Evolutionary conservation across 2,329 filamentous ascomycete species (phyloP).

Genomic region (Periconia sp.): DNA sequence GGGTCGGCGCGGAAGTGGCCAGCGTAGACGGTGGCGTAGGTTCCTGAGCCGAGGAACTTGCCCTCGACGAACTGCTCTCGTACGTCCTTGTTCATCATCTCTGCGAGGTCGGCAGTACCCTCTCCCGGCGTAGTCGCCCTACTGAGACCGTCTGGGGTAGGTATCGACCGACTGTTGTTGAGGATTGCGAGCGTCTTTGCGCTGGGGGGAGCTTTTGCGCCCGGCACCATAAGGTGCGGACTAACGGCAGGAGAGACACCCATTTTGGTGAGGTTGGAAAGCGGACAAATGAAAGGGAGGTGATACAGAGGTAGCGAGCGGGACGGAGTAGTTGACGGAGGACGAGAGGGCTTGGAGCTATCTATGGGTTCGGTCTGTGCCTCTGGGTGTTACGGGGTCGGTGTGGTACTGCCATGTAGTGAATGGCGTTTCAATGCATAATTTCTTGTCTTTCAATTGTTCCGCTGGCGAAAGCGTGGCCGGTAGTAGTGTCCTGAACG

Average conservation of each 20-base stretch:
- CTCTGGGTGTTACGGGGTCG: not conserved
- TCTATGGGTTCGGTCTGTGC: not conserved
- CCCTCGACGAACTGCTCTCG: slow-evolving; percentile 93
- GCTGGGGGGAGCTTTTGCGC: slow-evolving; percentile 10
- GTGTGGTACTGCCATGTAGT: too few species aligned
- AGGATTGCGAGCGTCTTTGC: slow-evolving; percentile 38
- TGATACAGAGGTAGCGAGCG: not conserved
- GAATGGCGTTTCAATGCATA: too few species aligned
- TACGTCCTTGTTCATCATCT: slow-evolving; percentile 52
- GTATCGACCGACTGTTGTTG: slow-evolving; percentile 19
- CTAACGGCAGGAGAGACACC: slow-evolving; percentile 30
- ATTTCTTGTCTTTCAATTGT: too few species aligned
- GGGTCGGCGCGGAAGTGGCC: slow-evolving; percentile 77
- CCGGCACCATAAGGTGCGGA: slow-evolving; percentile 28
- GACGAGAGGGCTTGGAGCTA: not conserved
- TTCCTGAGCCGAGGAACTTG: slow-evolving; percentile 92
- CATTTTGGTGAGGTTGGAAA: slow-evolving; percentile 10
- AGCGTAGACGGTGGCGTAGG: slow-evolving; percentile 93
- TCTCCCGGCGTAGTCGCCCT: slow-evolving; percentile 20
- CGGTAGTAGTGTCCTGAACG: too few species aligned
- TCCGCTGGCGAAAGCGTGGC: too few species aligned
- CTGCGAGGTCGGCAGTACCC: slow-evolving; percentile 44
- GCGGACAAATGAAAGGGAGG: not conserved
- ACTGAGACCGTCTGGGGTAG: slow-evolving; percentile 14
- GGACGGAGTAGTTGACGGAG: too few species aligned